These are phyloP conservation scores for Penicillium nordicum DNA, from an alignment of 2,329 filamentous ascomycete species.

Conservation along the genomic window DNA sequence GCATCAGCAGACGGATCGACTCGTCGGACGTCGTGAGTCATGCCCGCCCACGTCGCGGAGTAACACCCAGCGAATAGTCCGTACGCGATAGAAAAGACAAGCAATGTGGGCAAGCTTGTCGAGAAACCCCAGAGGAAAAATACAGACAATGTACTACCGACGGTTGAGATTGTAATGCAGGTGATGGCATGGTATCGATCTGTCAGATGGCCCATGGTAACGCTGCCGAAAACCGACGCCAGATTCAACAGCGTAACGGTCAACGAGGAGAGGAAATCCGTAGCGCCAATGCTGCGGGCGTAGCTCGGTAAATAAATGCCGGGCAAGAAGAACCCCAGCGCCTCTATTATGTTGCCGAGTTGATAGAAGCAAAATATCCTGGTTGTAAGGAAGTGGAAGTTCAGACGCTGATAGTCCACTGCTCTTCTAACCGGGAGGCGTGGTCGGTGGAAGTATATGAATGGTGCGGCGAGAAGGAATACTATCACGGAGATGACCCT, in stretches of 20 bases:
- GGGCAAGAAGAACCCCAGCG: slow-evolving; percentile 39
- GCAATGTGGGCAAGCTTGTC: slow-evolving; percentile 40
- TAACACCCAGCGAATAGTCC: slow-evolving; percentile 47
- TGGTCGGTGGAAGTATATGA: slow-evolving; percentile 41
- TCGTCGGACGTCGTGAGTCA: slow-evolving; percentile 43
- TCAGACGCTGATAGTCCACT: slow-evolving; percentile 39
- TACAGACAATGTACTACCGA: slow-evolving; percentile 40
- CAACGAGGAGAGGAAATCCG: slow-evolving; percentile 24
- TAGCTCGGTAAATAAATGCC: slow-evolving; percentile 40
- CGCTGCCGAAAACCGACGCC: slow-evolving; percentile 32
- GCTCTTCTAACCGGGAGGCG: slow-evolving; percentile 36
- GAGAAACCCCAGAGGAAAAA: slow-evolving; percentile 51
- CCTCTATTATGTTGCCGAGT: slow-evolving; percentile 40
- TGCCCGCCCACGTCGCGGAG: slow-evolving; percentile 45
- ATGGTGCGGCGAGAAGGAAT: slow-evolving; percentile 22
- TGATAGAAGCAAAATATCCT: slow-evolving; percentile 48
- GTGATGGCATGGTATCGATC: slow-evolving; percentile 43
- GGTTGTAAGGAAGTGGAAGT: slow-evolving; percentile 35
- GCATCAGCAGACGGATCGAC: slow-evolving; percentile 40
- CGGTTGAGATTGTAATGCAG: slow-evolving; percentile 42
- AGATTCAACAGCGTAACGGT: slow-evolving; percentile 34
- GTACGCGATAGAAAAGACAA: slow-evolving; percentile 43
- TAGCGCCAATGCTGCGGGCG: slow-evolving; percentile 28
- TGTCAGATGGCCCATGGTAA: slow-evolving; percentile 37
- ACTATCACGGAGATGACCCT: slow-evolving; percentile 40